Percentiles rank a stretch among this genome's conserved stretches.
Evolutionary conservation across 192 early-diverging fungal genomes (phyloP).

Genomic region (Backusella psychrophila): DNA sequence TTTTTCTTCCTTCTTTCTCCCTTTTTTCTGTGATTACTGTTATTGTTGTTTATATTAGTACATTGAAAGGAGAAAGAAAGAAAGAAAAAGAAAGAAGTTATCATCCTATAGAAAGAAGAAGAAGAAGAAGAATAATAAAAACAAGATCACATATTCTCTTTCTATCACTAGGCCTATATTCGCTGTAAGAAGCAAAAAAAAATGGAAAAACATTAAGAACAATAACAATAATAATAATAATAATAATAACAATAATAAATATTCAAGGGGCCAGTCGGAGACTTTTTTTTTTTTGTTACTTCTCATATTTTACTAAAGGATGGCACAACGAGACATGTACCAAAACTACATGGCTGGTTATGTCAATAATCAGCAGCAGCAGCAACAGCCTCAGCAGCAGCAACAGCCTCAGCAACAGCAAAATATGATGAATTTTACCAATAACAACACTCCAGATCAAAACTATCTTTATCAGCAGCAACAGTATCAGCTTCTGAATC

Average conservation of each 20-base stretch:
- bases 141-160: not conserved
- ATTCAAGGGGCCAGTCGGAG: no score
- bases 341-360: not conserved
- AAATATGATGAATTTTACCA: not conserved
- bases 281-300: not conserved
- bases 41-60: not conserved
- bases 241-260: not conserved
- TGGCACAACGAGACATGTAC: conserved; percentile 7
- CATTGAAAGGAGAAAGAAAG: not conserved
- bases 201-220: not conserved
- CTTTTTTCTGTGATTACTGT: not conserved
- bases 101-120: not conserved
- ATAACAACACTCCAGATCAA: not conserved
- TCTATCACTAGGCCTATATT: not conserved
- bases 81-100: not conserved
- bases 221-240: not conserved
- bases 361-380: not conserved
- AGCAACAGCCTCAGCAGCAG: not conserved
- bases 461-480: not conserved
- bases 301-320: not conserved
- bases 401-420: not conserved
- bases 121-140: not conserved
- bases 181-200: not conserved
- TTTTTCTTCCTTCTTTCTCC: not conserved
- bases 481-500: not conserved